phyloP scores from a whole-genome alignment of 108 stramenopile species.

The Cyclotella baltica region DNA sequence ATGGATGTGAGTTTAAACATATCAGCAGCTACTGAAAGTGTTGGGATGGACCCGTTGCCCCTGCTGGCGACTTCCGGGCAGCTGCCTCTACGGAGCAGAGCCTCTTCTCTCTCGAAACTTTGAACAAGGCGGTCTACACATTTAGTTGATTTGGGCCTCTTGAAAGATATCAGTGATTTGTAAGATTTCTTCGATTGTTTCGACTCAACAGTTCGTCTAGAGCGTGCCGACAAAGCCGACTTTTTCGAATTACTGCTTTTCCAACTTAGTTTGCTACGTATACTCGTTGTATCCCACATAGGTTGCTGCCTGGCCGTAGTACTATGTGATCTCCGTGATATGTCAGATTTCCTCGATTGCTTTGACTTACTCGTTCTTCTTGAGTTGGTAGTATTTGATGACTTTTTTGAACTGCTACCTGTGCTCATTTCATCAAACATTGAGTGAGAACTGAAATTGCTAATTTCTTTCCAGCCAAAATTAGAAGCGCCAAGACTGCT shows the following conservation, averaged over 20 bases:
- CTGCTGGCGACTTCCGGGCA: too few relatives aligned
- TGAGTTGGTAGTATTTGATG: background rate
- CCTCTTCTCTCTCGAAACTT: background rate
- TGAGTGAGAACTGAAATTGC: background rate
- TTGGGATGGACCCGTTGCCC: background rate
- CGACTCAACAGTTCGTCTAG: background rate
- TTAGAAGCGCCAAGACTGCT: background rate
- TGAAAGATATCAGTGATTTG: background rate
- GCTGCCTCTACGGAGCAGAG: too few relatives aligned
- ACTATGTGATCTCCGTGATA: too few relatives aligned
- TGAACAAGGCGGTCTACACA: background rate
- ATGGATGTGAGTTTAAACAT: background rate
- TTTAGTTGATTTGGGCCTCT: background rate
- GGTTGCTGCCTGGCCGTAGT: too few relatives aligned
- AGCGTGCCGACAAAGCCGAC: too few relatives aligned
- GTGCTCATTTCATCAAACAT: background rate
- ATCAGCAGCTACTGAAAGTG: slow-evolving; percentile 8
- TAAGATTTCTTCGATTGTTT: slow-evolving; percentile 7
- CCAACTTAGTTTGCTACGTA: too few relatives aligned
- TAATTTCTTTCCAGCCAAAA: too few relatives aligned
- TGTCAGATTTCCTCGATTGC: too few relatives aligned
- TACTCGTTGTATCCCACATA: too few relatives aligned
- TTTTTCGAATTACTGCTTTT: too few relatives aligned
- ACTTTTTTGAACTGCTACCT: background rate
- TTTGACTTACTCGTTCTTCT: too few relatives aligned